A percentile compares a stretch with the other conserved stretches of the same genome.
phyloP scores from a whole-genome alignment of 2,329 filamentous ascomycete species.

The Aspergillus cejpii region DNA sequence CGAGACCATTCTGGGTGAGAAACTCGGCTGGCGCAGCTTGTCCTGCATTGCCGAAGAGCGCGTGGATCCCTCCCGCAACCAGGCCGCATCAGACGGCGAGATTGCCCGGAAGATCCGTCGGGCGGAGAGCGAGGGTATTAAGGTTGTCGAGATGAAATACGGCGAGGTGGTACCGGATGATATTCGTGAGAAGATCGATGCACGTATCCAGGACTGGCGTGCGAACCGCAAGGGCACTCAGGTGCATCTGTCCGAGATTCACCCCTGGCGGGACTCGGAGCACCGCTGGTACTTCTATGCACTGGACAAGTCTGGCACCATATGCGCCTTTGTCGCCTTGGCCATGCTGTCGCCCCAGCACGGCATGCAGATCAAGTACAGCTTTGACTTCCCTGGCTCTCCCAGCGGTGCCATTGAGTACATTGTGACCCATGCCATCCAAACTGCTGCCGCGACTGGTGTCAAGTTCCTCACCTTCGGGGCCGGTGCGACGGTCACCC shows the following conservation, averaged over 20 bases:
- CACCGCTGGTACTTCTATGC: conserved; percentile 85
- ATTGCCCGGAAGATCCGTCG: conserved; percentile 70
- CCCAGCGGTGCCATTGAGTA: conserved; percentile 84
- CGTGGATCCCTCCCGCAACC: conserved; percentile 65
- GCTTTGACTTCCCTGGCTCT: conserved; percentile 82
- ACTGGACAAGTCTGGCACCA: conserved; percentile 62
- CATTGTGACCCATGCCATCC: conserved; percentile 66
- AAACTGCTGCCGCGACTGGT: conserved; percentile 52
- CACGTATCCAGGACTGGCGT: conserved; percentile 73
- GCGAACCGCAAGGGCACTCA: conserved; percentile 72
- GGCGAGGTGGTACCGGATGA: conserved; percentile 59
- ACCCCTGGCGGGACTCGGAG: conserved; percentile 74
- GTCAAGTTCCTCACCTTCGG: conserved; percentile 74
- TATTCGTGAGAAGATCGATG: conserved; percentile 62
- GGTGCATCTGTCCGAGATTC: conserved; percentile 83
- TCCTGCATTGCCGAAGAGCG: conserved; percentile 86
- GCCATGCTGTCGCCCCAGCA: conserved; percentile 72
- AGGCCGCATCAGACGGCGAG: conserved; percentile 58
- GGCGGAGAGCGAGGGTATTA: conserved; percentile 75
- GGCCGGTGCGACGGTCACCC: conserved; percentile 66
- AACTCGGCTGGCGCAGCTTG: conserved; percentile 79
- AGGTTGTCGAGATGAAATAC: conserved; percentile 65
- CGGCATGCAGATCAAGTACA: conserved; percentile 93
- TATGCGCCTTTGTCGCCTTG: conserved; percentile 73
- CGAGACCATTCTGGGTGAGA: conserved; percentile 71